phyloP scores from a whole-genome alignment of 192 early-diverging fungal species.

The Backusella tarrabulga region DNA sequence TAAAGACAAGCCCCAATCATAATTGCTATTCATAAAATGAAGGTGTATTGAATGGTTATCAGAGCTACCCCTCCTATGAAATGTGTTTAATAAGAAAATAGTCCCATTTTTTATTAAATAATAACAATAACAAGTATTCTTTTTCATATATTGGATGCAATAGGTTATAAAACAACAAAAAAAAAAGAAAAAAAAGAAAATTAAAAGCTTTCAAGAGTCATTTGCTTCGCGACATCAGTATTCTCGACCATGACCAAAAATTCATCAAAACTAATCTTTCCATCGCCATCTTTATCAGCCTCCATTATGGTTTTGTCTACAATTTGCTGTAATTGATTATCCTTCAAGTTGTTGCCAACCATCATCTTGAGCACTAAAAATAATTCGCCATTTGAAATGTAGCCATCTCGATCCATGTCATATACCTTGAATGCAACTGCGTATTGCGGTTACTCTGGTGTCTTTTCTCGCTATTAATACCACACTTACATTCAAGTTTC shows the following conservation, averaged over 20 bases:
- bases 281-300: conserved; percentile 93
- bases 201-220: conserved; percentile 83
- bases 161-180: background rate
- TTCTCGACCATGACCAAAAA: conserved; percentile 93
- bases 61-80: background rate
- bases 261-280: conserved; percentile 96
- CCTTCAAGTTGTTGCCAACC: conserved; percentile 97
- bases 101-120: background rate
- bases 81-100: background rate
- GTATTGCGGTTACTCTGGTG: background rate
- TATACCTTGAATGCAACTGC: conserved; percentile 98
- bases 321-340: conserved; percentile 98
- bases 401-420: conserved; percentile 99
- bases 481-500: conserved; percentile 84
- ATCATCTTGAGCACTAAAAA: conserved; percentile 99
- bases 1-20: too few species aligned
- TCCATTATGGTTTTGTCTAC: conserved; percentile 99
- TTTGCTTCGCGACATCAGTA: conserved; percentile 93
- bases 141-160: background rate
- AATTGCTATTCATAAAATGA: too few species aligned
- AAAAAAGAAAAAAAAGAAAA: background rate
- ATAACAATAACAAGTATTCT: background rate
- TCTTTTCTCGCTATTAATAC: background rate
- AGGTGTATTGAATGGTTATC: too few species aligned
- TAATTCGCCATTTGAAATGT: conserved; percentile 98